Base-by-base conservation (phyloP, 2,329 filamentous ascomycete species). In the Zymoseptoria pseudotritici region DNA sequence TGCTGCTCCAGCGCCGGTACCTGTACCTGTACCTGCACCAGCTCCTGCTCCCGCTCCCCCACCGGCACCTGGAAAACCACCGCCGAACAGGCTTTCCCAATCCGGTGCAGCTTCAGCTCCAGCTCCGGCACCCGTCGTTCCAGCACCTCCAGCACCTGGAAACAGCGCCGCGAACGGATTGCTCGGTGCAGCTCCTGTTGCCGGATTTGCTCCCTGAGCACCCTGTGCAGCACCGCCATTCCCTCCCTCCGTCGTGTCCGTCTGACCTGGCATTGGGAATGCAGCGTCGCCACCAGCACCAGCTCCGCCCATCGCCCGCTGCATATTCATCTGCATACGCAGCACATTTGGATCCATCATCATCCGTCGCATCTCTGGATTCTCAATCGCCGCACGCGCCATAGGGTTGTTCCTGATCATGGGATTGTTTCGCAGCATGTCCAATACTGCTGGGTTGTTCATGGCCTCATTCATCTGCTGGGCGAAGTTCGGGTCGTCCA, bases 381-480 rank as follows among this genome's bases (percentile, higher is more conserved):
- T 94, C 62, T 91, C 87, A 69, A 99, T 84, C 75, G 97, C 88
- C 71, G 95, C 86, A 67, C 91, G 85, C 21, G 90, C 89, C 82
- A 91, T 87, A 2, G 94, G 94, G 72, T 96, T 96, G 71, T 88
- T 85, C 69, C 94, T 86, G 68, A 99, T 91, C 83, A 97, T 80
- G 3, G 79, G 79, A 61, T 75, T 79, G 63, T 81, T 76, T 59
- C 77, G 72, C 67, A 81, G 90, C 83, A 95, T 90, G 71, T 97
- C 91, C 72, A 97, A 84, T 68, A 99, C 89, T 19, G 87, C 84
- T n/a, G 94, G 93, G 76, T 97, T 97, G 75, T 92, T 90, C 74
- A 99, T 88, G 42, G 92, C 91, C 76, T 97, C 93, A 75, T 94
- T 96, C 84, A 99, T 89, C 58, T 87, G 87, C 66, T 91, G 88